phyloP scores from a whole-genome alignment of 2,329 filamentous ascomycete species.

The Aspergillus sp. region DNA sequence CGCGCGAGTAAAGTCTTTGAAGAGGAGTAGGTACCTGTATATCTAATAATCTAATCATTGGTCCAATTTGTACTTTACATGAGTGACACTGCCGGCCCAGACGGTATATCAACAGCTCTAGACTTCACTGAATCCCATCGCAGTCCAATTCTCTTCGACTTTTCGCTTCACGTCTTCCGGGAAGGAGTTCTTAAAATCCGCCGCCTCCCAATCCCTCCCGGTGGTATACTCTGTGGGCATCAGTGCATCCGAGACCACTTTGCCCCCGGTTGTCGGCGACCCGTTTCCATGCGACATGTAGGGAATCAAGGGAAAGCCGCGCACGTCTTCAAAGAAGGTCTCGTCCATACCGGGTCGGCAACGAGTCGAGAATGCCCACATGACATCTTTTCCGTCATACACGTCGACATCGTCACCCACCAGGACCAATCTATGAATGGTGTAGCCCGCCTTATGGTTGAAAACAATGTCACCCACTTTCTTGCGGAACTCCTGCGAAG shows the following conservation, averaged over 20 bases:
- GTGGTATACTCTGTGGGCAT: slow-evolving; percentile 43
- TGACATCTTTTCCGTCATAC: slow-evolving; percentile 45
- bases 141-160: slow-evolving; percentile 36
- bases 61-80: background rate
- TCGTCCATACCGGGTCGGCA: slow-evolving; percentile 48
- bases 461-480: slow-evolving; percentile 44
- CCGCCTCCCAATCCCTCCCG: slow-evolving; percentile 30
- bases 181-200: slow-evolving; percentile 34
- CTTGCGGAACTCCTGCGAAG: slow-evolving; percentile 36
- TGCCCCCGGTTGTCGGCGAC: slow-evolving; percentile 36
- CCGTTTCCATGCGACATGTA: slow-evolving; percentile 47
- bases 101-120: background rate
- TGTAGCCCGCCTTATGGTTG: slow-evolving; percentile 41
- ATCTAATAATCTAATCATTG: too few relatives aligned
- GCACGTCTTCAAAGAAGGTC: slow-evolving; percentile 44
- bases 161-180: slow-evolving; percentile 41
- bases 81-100: background rate
- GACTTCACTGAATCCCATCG: slow-evolving; percentile 25
- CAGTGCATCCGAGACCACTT: slow-evolving; percentile 47
- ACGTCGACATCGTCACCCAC: slow-evolving; percentile 52
- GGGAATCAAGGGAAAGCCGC: slow-evolving; percentile 45
- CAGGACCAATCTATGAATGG: slow-evolving; percentile 43
- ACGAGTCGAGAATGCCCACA: slow-evolving; percentile 50
- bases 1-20: too few relatives aligned
- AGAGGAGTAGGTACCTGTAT: too few relatives aligned